phyloP scores from a whole-genome alignment of 106 monocot species.

The Agapanthus africanus region DNA sequence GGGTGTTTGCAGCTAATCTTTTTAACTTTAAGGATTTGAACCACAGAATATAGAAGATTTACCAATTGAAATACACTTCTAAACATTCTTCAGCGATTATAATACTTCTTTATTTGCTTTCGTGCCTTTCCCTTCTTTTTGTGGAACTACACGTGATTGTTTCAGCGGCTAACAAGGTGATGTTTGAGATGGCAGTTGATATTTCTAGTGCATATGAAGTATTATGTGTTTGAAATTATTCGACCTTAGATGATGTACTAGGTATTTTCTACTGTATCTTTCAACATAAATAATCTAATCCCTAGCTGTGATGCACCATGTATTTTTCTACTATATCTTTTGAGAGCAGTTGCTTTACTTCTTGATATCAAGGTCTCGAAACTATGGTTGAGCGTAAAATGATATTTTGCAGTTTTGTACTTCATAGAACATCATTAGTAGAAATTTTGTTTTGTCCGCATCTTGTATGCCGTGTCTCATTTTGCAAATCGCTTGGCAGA shows the following conservation, averaged over 20 bases:
- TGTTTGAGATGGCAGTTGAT: not conserved
- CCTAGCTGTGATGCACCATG: not conserved
- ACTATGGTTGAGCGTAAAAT: not conserved
- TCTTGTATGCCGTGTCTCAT: not conserved
- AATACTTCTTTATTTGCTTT: too few relatives aligned
- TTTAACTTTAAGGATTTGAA: too few relatives aligned
- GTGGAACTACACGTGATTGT: not conserved
- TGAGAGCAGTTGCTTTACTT: too few relatives aligned
- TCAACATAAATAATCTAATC: too few relatives aligned
- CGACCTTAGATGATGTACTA: too few relatives aligned
- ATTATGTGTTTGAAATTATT: not conserved
- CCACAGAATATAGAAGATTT: not conserved
- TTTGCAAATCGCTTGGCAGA: not conserved
- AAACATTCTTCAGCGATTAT: not conserved
- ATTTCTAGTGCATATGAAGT: not conserved
- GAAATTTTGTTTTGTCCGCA: not conserved
- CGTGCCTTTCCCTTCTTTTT: not conserved
- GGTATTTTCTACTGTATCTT: too few relatives aligned
- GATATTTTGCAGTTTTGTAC: not conserved
- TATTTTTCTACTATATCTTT: not conserved
- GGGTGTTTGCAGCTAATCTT: not conserved
- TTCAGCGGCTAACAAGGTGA: not conserved
- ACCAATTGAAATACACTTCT: not conserved
- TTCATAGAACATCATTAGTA: not conserved
- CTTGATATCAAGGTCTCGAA: too few relatives aligned